These are phyloP conservation scores for Rhizopus stolonifer DNA, from an alignment of 371 early-diverging fungal species.

Conservation along the genomic window DNA sequence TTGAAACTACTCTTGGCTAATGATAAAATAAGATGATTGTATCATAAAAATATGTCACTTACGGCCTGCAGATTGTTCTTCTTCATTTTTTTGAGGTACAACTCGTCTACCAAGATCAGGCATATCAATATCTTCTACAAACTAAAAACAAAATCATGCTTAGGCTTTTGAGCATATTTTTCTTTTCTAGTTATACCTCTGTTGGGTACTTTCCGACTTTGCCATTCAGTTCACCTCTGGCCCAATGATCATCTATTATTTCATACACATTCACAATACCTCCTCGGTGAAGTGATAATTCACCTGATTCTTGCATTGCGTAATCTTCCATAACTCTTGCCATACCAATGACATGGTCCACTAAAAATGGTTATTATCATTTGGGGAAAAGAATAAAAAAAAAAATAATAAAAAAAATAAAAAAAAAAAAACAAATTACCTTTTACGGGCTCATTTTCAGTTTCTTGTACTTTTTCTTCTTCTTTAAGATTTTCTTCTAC, in stretches of 20 bases:
- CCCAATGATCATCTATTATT: conserved; percentile 67
- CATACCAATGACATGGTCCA: conserved; percentile 42
- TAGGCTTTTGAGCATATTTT: too few species aligned
- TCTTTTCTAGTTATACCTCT: too few species aligned
- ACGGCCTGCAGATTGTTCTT: conserved; percentile 21
- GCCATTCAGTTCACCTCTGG: conserved; percentile 70
- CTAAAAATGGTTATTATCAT: too few species aligned
- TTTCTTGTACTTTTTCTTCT: neutral
- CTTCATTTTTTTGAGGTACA: conserved; percentile 17
- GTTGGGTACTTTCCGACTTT: conserved; percentile 69
- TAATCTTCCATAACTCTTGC: conserved; percentile 71
- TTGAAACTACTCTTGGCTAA: conserved; percentile 50
- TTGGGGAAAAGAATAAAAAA: too few species aligned
- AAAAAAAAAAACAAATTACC: too few species aligned
- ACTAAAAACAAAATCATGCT: too few species aligned
- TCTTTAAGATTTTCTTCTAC: neutral
- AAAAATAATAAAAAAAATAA: too few species aligned
- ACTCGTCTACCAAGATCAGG: conserved; percentile 38
- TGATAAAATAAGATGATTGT: too few species aligned
- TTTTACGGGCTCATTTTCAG: conserved; percentile 15
- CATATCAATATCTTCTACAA: conserved; percentile 44
- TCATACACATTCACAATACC: conserved; percentile 67
- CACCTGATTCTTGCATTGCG: conserved; percentile 65
- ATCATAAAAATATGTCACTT: neutral
- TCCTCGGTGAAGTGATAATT: conserved; percentile 65